phyloP scores from a whole-genome alignment of 345 rosid genomes.

The Rhodamnia rubescens region DNA sequence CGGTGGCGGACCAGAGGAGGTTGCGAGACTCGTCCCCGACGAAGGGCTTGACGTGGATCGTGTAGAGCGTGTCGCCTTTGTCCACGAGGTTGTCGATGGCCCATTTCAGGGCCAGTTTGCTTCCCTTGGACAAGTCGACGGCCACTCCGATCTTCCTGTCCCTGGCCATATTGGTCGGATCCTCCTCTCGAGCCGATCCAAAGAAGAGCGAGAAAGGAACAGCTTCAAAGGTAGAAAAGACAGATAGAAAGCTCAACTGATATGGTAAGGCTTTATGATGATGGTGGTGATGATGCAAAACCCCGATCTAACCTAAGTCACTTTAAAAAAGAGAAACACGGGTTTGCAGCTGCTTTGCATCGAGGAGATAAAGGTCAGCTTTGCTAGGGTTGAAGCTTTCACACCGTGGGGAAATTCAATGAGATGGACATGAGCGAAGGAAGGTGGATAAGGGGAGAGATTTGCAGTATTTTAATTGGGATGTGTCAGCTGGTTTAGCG shows the following conservation, averaged over 20 bases:
- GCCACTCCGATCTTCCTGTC: slow-evolving; percentile 48
- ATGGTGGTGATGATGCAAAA: not conserved
- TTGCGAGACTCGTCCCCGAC: slow-evolving; percentile 26
- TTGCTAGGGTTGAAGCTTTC: not conserved
- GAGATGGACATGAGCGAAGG: not conserved
- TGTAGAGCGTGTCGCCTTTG: slow-evolving; percentile 33
- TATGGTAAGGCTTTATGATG: not conserved
- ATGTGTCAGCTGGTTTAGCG: not conserved
- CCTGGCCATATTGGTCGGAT: slow-evolving; percentile 18
- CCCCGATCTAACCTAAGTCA: not conserved
- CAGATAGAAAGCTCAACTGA: not conserved
- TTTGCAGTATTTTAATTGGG: not conserved
- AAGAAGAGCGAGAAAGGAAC: not conserved
- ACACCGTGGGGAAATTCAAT: not conserved
- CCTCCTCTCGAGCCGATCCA: not conserved
- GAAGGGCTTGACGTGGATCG: slow-evolving; percentile 31
- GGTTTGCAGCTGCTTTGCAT: not conserved
- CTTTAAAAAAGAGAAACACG: not conserved
- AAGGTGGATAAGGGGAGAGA: not conserved
- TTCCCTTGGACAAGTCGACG: slow-evolving; percentile 56
- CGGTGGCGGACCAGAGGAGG: slow-evolving; percentile 35
- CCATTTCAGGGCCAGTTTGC: slow-evolving; percentile 66
- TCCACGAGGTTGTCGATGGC: slow-evolving; percentile 41
- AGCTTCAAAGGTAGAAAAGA: not conserved
- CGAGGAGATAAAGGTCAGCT: not conserved